Base-by-base conservation (phyloP, 805 yeast genomes). In the Candida morakotiae region DNA sequence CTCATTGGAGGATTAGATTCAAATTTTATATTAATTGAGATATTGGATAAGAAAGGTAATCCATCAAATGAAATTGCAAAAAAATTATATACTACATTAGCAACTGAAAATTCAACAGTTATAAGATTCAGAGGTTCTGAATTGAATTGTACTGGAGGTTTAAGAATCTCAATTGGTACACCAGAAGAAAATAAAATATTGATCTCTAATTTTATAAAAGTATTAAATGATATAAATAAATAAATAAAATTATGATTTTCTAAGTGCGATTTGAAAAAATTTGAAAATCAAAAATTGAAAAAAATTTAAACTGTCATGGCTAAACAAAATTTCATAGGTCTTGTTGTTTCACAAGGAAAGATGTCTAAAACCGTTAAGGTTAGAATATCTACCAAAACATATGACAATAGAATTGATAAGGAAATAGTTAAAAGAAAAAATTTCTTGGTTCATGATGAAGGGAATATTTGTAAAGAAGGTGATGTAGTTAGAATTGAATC, bases 361-460 rank as follows among this genome's bases (percentile, higher is more conserved):
- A 93, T 89, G 96, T 75, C 76, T 63, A 93, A 91, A 68, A 91
- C 98, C 40, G 88, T 91, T 45, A 89, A 88, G 66, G 97, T 91
- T 42, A 77, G 96, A 43, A 89, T 91, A 22, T 83, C 84, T 56
- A 80, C 80, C 31, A 81, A 80, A 53, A 75, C 77, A 29, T 87
- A 81, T 68, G 83, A 87, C 60, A 75, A 75, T 41, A 65, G 71
- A 42, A 75, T 86, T 45, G 83, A 84, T 57, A 85, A 84, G 63
- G 87, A 86, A 47, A 71, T 86, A 48, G 66, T 84, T 52, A 79
- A 75, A 52, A 77, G 88, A 67, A 85, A 83, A 52, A 94, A 87
- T 53, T 88, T 77, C 59, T 65, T 91, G 42, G 97, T 88, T 13
- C 98, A 91, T 60, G 98, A 91, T 59, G 96, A 91, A 65, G 87